Percentiles rank a stretch among this genome's conserved stretches.
Conservation (phyloP, 257 asterid genomes). For the Solanum medicagineum region DNA sequence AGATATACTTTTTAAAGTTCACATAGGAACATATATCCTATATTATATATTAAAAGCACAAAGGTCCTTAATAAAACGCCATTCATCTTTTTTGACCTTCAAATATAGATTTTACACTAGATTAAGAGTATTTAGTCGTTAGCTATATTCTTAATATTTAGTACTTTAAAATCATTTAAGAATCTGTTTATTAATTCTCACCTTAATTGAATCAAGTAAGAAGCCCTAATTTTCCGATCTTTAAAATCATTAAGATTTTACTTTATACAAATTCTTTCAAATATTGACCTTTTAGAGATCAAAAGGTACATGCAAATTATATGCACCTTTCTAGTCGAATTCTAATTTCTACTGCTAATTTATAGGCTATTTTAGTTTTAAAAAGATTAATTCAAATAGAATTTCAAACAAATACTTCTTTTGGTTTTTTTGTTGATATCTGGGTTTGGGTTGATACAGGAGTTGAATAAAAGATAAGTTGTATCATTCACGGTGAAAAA, state of each 20-base stretch:
- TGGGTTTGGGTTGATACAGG: not conserved
- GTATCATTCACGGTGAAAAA: not conserved
- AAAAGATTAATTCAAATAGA: not conserved
- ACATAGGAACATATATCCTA: not conserved
- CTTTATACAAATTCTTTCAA: not conserved
- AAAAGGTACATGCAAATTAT: not conserved
- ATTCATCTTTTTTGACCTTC: not conserved
- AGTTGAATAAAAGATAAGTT: not conserved
- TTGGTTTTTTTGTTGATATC: too few species aligned
- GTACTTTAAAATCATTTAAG: not conserved
- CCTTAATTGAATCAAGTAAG: not conserved
- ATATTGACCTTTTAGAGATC: not conserved
- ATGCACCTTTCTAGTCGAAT: not conserved
- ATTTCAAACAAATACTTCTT: not conserved
- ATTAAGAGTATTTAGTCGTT: not conserved
- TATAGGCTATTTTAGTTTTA: not conserved
- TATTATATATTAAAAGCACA: not conserved
- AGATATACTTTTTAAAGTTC: not conserved
- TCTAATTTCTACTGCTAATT: not conserved
- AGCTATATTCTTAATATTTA: not conserved
- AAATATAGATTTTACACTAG: not conserved
- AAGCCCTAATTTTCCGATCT: not conserved
- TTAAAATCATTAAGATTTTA: not conserved
- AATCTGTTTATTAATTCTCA: not conserved
- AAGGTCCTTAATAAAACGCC: not conserved